phyloP scores from a whole-genome alignment of 139 green algal species.

The Asterochloris erici region DNA sequence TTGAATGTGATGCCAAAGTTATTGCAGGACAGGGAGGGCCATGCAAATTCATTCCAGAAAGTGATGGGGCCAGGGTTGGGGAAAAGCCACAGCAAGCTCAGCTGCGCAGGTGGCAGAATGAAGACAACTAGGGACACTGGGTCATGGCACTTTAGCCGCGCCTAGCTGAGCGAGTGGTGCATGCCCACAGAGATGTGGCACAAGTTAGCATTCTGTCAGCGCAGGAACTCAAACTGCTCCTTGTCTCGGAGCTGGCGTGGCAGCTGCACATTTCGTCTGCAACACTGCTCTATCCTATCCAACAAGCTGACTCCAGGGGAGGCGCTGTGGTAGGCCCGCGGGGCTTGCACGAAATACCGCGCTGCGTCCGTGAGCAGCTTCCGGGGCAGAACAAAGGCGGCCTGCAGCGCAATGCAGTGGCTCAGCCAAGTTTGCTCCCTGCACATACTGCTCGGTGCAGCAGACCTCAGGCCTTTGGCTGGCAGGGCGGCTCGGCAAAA shows the following conservation, averaged over 20 bases:
- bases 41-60: too few species aligned
- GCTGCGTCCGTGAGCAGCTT: slow-evolving; percentile 40
- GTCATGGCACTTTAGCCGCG: too few species aligned
- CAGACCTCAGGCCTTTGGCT: neutral
- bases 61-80: too few species aligned
- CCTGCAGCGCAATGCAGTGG: slow-evolving; percentile 5
- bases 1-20: too few species aligned
- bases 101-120: too few species aligned
- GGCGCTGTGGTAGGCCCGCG: slow-evolving; percentile 10
- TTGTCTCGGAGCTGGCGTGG: slow-evolving; percentile 23
- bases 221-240: slow-evolving; percentile 40
- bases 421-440: neutral
- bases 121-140: too few species aligned
- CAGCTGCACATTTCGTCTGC: slow-evolving; percentile 29
- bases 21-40: too few species aligned
- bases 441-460: neutral
- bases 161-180: too few species aligned
- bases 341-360: slow-evolving; percentile 44
- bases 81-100: too few species aligned
- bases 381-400: slow-evolving; percentile 34
- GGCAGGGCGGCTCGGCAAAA: neutral
- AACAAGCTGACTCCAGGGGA: slow-evolving; percentile 29
- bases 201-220: neutral
- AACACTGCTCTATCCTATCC: slow-evolving; percentile 38
- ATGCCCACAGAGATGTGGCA: too few species aligned